Evolutionary conservation across 225 moss, liverwort and hornwort genomes (phyloP), one percentile per base, ranked within the genome.

Genomic region (Marchantia paleacea): DNA sequence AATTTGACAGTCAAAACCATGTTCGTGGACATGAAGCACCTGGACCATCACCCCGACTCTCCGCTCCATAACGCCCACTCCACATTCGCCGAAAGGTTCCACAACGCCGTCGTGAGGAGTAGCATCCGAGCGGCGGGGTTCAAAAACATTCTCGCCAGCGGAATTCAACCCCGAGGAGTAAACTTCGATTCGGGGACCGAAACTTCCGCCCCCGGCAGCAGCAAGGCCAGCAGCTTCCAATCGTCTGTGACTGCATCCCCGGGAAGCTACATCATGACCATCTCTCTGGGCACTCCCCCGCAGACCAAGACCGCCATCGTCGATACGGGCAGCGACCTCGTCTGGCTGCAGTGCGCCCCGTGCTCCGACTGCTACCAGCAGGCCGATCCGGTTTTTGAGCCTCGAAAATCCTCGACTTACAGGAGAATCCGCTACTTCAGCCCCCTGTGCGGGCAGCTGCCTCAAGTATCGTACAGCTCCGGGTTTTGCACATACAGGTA

Each of bases 251-350:
- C 77, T 19, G 28, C 80, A 50, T 72, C 80, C 19, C 84, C 81
- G 8, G 84, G 84, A 26, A 80, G 80, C 64, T 84, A 80, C 49
- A 20, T 84, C 52, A 81, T 84, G 84, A 77, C 62, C 26, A 81
- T 84, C n/a, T 72, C 84, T 48, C 76, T 84, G 5, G 84, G 84
- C 26, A 72, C 80, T 12, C 80, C 80, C 1, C 57, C 84, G 12
- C 80, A 81, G 84, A 84, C 72, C n/a, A 80, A 54, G 39, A 84
- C 71, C 4, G 85, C 81, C 65, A 81, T 81, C 48, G 85, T 64
- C 1, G 84, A 84, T 75, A 84, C 84, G 11, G 84, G 84, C 12
- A 84, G 84, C 52, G 81, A 85, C 61, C 51, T 85, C 64, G 63
- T 30, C 31, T 85, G 85, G 85, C 64, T 85, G 50, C 85, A 85